Percentiles rank a stretch among this genome's conserved stretches.
Conservation (phyloP, 2,329 filamentous ascomycete species). For the Macrophomina phaseolina region DNA sequence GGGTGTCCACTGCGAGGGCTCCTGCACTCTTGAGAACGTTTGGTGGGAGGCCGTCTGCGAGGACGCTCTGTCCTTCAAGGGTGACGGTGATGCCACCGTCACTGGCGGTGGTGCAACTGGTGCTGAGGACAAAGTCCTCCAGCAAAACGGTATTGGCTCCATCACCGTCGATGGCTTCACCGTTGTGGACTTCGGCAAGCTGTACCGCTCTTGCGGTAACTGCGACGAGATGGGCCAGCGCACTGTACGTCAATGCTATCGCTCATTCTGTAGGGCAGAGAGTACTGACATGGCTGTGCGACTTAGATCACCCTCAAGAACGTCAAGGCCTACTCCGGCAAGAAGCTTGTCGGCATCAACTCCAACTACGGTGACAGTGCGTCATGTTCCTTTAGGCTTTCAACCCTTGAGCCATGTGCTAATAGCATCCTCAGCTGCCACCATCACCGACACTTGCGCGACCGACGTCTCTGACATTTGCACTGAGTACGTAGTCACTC, state of each 20-base stretch:
- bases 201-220: conserved; percentile 57
- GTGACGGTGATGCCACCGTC: conserved; percentile 44
- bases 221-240: conserved; percentile 54
- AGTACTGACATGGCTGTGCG: too few species aligned
- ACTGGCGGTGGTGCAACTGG: conserved; percentile 49
- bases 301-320: conserved; percentile 51
- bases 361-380: conserved; percentile 56
- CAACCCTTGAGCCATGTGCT: neutral
- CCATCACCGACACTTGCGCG: conserved; percentile 31
- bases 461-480: conserved; percentile 44
- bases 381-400: neutral
- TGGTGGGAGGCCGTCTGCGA: conserved; percentile 54
- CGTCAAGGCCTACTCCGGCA: conserved; percentile 50
- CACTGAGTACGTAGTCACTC: conserved; percentile 32
- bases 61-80: conserved; percentile 46
- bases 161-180: conserved; percentile 46
- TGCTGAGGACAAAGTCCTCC: conserved; percentile 45
- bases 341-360: conserved; percentile 57
- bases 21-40: conserved; percentile 55
- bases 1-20: conserved; percentile 59
- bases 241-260: conserved; percentile 17
- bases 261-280: too few species aligned
- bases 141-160: conserved; percentile 50
- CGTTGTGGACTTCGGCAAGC: conserved; percentile 46
- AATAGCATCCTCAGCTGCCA: conserved; percentile 10